Evolutionary conservation across 352 stramenopile genomes (phyloP), one percentile per base, ranked within the genome.

Genomic region (Globisporangium cederbergense): DNA sequence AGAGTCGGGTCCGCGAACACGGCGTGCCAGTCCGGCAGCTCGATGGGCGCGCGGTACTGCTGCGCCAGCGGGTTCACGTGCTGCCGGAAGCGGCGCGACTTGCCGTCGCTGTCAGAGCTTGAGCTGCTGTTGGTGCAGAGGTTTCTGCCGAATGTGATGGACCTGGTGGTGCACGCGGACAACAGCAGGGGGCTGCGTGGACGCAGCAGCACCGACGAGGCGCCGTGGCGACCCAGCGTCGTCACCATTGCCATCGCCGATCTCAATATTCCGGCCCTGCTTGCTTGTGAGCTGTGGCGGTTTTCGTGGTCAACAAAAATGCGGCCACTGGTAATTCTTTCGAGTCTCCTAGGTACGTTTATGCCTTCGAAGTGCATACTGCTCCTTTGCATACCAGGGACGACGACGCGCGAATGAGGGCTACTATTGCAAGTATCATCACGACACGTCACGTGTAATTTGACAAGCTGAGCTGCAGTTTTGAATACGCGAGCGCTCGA

Each of bases 41-140:
- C 65, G 25, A 93, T 77, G 9, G 83, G 81, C 51, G 83, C 73
- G 32, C 75, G 80, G 52, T 89, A 96, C 50, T 83, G 67, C 34
- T 72, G 72, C 25, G 85, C 64, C 18, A 96, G 73, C 54, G 88
- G 88, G 62, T 96, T 96, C 62, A 96, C 88, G 59, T 96, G 88
- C 72, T 96, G 86, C 9, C 86, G 83, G 66, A 93, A 86, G 11
- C 87, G 74, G 54, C 81, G 88, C 52, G 74, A 77, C 6, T 25
- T 70, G 43, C 66, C 18, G 11, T 53, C 43, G 7, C 10, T 46
- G 10, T 25, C 42, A 14, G 8, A 18, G 34, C 10, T 47, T 16
- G 25, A 13, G 14, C 18, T 38, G 36, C 32, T 30, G 36, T 16
- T 52, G 30, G 16, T 43, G 30, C 18, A 28, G 49, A 55, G 14